phyloP scores from a whole-genome alignment of 495 filamentous ascomycete species.

The Podospora comata region DNA sequence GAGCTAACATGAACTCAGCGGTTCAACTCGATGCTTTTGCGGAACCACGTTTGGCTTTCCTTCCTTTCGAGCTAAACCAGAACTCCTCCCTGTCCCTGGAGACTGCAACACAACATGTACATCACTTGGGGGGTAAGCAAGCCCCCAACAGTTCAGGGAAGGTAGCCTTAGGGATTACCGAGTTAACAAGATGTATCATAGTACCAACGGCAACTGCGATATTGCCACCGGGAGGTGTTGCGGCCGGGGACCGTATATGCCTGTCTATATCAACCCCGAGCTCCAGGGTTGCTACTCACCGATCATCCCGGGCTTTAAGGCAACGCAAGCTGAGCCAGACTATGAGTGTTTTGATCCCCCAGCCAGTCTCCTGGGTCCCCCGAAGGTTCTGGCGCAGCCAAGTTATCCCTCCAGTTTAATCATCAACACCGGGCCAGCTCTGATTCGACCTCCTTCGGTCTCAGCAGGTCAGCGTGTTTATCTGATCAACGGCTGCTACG shows the following conservation, averaged over 20 bases:
- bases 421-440: background rate
- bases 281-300: constrained; percentile 9
- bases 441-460: constrained; percentile 3
- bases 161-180: background rate
- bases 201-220: constrained; percentile 3
- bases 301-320: constrained; percentile 8
- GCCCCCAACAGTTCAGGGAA: background rate
- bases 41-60: background rate
- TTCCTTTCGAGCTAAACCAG: background rate
- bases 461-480: background rate
- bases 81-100: background rate
- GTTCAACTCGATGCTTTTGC: background rate
- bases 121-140: background rate
- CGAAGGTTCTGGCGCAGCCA: background rate
- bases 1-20: background rate
- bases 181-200: background rate
- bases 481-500: constrained; percentile 4
- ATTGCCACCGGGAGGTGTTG: background rate
- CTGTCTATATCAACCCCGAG: constrained; percentile 11
- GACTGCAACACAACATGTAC: constrained; percentile 10
- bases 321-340: background rate
- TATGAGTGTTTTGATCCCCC: constrained; percentile 6
- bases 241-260: background rate
- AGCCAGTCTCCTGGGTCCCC: background rate
- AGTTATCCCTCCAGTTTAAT: background rate